phyloP scores from a whole-genome alignment of 1,284 basidiomycete species.

The Coniferiporia weirii region DNA sequence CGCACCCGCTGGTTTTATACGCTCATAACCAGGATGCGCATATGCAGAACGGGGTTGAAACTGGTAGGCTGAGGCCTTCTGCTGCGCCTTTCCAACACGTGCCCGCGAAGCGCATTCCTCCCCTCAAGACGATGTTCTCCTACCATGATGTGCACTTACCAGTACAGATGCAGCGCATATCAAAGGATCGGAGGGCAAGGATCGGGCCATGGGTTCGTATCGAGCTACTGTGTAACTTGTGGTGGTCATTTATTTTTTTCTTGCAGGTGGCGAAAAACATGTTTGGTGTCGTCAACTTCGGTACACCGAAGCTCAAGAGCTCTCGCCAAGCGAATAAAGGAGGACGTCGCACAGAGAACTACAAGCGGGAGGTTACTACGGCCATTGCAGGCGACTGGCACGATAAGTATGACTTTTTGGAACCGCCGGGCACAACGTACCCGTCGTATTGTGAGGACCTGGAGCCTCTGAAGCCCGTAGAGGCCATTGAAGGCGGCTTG shows the following conservation, averaged over 20 bases:
- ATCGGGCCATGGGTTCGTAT: conserved; percentile 50
- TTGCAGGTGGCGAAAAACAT: conserved; percentile 31
- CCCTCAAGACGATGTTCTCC: conserved; percentile 38
- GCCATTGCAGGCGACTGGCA: not conserved
- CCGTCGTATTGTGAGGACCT: conserved; percentile 1
- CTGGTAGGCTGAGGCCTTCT: conserved; percentile 29
- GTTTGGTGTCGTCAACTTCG: conserved; percentile 27
- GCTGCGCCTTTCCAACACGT: conserved; percentile 31
- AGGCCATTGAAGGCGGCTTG: conserved; percentile 4
- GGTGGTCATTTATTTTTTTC: not conserved
- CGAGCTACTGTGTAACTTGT: not conserved
- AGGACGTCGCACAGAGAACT: not conserved
- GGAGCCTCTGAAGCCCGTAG: conserved; percentile 1
- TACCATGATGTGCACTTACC: conserved; percentile 42
- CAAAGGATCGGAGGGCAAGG: conserved; percentile 41
- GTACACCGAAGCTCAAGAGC: not conserved
- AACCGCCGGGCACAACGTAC: not conserved
- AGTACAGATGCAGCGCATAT: conserved; percentile 38
- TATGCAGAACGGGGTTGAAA: conserved; percentile 15
- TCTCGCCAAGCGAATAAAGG: conserved; percentile 1
- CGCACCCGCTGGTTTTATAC: conserved; percentile 31
- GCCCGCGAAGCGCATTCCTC: conserved; percentile 13
- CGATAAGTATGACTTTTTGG: conserved; percentile 17
- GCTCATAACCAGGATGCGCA: conserved; percentile 32
- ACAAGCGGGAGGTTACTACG: not conserved